phyloP scores from a whole-genome alignment of 148 eudicot species.

The Vaccinium darrowii region DNA sequence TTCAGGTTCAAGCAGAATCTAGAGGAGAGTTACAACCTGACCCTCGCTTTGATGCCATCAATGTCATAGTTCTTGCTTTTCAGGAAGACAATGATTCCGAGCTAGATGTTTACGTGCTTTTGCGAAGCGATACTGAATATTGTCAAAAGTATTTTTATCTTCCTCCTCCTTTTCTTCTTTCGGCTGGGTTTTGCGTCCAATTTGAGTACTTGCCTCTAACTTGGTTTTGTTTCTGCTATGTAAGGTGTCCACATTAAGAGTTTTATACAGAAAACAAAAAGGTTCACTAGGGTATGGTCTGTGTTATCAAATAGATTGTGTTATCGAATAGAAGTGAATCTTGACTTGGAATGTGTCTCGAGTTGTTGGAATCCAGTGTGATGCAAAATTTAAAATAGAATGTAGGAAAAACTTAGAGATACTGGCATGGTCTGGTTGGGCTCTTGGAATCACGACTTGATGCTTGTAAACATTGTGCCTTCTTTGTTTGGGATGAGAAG shows the following conservation, averaged over 20 bases:
- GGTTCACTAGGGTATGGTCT: neutral
- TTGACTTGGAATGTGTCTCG: neutral
- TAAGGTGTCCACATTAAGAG: neutral
- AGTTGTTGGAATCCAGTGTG: neutral
- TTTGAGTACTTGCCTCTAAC: neutral
- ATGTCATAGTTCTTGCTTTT: slow-evolving; percentile 56
- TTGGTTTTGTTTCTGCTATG: neutral
- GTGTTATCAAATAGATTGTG: neutral
- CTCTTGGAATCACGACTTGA: neutral
- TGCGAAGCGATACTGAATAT: slow-evolving; percentile 39
- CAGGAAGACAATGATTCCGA: slow-evolving; percentile 59
- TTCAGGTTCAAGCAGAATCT: slow-evolving; percentile 77
- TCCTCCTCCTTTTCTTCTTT: neutral
- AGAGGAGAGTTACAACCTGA: slow-evolving; percentile 87
- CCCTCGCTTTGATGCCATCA: slow-evolving; percentile 82
- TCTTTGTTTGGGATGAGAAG: neutral
- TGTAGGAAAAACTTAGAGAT: neutral
- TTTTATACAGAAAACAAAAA: neutral
- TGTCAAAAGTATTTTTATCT: slow-evolving; percentile 40
- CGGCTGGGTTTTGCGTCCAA: neutral
- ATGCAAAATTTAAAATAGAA: neutral
- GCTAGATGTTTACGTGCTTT: slow-evolving; percentile 51
- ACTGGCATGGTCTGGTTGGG: neutral
- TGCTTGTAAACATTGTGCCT: neutral
- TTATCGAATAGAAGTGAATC: neutral